Base-by-base conservation (phyloP, 352 stramenopile species). In the Pythium aquatile region DNA sequence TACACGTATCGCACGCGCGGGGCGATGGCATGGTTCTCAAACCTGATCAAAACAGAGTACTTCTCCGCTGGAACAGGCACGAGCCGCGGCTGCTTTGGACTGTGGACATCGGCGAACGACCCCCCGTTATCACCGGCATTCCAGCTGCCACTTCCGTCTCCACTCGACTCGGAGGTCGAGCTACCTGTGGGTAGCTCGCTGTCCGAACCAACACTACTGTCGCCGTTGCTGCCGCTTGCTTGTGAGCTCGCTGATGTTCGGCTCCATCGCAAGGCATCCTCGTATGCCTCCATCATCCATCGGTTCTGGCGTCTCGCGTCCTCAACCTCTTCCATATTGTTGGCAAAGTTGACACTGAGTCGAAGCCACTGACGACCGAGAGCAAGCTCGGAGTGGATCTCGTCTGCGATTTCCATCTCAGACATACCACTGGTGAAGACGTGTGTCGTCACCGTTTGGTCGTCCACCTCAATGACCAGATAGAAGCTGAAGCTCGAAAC, bases 31-130 rank as follows among this genome's bases (percentile, higher is more conserved):
- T 20, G 24, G 5, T 29, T 54, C 24, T 29, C 11, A 20, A 54
- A 54, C 24, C 3, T 30, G 20, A 54, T 32, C n/a, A 54, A 32
- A 6, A 54, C 47, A 35, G 47, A 54, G 47, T 54, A 35, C 28
- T 32, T 35, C 26, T 33, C 47, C 13, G 10, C 9, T 6, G 47
- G 47, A 54, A 54, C 47, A 13, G 47, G 47, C 47, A 24, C 26
- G 8, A 54, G 26, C 3, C 3, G 2, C 3, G 47, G 47, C 28
- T 30, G n/a, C 44, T 51, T 28, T 0, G 44, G 44, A 51, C 3
- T 17, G 16, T 26, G 5, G 17, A 16, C 0, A 16, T 8, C 17
- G 17, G 44, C 44, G 1, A 51, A 29, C n/a, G 44, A n/a, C 7
- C 39, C 39, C 3, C 5, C 39, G 13, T 4, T 3, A 13, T 47